Evolutionary conservation across 768 basidiomycete species (phyloP).

Genomic region (Trametes meyenii): DNA sequence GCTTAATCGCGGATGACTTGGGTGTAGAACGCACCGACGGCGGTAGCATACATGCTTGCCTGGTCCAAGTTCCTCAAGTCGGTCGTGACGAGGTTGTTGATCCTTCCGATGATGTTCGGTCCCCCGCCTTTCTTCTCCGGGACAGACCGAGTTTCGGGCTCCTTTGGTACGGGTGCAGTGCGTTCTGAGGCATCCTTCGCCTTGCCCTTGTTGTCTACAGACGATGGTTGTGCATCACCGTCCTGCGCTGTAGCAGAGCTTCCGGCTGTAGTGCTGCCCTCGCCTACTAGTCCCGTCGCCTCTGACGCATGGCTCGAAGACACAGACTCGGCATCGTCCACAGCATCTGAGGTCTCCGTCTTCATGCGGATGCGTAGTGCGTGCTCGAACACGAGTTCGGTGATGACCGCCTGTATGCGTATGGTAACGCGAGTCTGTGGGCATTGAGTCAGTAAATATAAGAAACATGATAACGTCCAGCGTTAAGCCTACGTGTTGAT

Average conservation of each 20-base stretch:
- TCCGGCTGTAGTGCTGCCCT: not conserved
- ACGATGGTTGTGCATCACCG: conserved; percentile 1
- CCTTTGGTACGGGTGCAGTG: not conserved
- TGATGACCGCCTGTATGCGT: conserved; percentile 53
- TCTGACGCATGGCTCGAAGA: conserved; percentile 26
- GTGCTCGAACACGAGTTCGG: conserved; percentile 57
- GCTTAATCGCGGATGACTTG: conserved; percentile 5
- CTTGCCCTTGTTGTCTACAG: conserved; percentile 8
- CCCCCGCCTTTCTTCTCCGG: conserved; percentile 8
- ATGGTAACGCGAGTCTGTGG: conserved; percentile 46
- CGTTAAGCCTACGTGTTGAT: conserved; percentile 32
- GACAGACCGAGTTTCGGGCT: not conserved
- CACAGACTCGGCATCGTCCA: conserved; percentile 16
- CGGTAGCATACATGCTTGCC: not conserved
- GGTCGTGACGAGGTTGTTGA: conserved; percentile 76
- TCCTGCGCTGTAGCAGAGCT: conserved; percentile 5
- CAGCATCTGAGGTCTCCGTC: conserved; percentile 37
- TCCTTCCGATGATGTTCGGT: conserved; percentile 68
- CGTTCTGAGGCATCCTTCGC: not conserved
- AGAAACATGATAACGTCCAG: not conserved
- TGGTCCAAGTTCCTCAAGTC: conserved; percentile 43
- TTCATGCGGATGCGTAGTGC: conserved; percentile 65
- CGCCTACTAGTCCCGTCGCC: not conserved
- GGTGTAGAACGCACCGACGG: conserved; percentile 32
- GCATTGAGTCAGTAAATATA: not conserved